These are phyloP conservation scores for Hemerocallis citrina DNA, from an alignment of 106 monocot species.

Conservation along the genomic window DNA sequence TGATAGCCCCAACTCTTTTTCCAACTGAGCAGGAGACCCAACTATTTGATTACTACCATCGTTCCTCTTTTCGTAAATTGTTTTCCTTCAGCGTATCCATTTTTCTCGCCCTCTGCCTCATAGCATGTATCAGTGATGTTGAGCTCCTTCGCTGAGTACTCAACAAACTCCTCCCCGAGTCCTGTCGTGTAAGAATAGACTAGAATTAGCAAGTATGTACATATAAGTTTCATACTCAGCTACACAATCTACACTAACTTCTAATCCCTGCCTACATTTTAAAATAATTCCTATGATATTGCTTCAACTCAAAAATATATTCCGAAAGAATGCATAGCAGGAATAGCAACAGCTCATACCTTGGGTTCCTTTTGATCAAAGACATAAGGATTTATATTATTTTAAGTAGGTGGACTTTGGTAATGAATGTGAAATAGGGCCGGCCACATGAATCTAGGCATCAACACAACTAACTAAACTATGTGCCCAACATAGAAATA, in stretches of 20 bases:
- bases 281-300: too few relatives aligned
- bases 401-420: too few relatives aligned
- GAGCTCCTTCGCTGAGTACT: slow-evolving; percentile 93
- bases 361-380: slow-evolving; percentile 71
- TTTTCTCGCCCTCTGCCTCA: slow-evolving; percentile 4
- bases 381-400: slow-evolving; percentile 3
- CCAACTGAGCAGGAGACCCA: too few relatives aligned
- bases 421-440: too few relatives aligned
- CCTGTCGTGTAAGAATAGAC: slow-evolving; percentile 36
- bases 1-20: too few relatives aligned
- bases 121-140: slow-evolving; percentile 47
- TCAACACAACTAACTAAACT: too few relatives aligned
- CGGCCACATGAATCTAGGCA: too few relatives aligned
- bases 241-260: too few relatives aligned
- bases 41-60: too few relatives aligned
- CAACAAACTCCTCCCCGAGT: slow-evolving; percentile 96
- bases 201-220: not conserved
- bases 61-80: slow-evolving; percentile 3
- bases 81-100: not conserved
- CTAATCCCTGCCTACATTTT: too few relatives aligned
- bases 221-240: not conserved
- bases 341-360: slow-evolving; percentile 89
- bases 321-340: not conserved
- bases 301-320: too few relatives aligned
- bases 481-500: too few relatives aligned